A percentile compares a stretch with the other conserved stretches of the same genome.
phyloP scores from a whole-genome alignment of 1,284 basidiomycete species.

The Tremellales sp. region DNA sequence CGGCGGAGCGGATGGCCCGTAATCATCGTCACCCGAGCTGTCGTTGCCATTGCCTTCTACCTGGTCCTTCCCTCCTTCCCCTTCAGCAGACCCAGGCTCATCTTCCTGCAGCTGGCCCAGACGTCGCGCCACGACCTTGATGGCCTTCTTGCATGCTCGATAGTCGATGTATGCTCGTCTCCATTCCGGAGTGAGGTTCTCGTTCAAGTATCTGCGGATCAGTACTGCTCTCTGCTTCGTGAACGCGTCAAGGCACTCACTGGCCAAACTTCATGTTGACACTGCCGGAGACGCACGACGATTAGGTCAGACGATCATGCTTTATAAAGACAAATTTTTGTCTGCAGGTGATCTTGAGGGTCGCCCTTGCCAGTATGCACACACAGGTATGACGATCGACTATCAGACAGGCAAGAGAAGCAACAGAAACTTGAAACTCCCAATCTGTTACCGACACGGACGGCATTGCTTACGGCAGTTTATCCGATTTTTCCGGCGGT shows the following conservation, averaged over 20 bases:
- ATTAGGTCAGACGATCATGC: neutral
- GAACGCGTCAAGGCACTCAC: conserved; percentile 1
- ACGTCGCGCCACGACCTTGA: conserved; percentile 39
- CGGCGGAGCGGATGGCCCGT: conserved; percentile 34
- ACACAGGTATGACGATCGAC: no score
- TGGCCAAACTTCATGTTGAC: conserved; percentile 10
- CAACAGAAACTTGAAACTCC: no score
- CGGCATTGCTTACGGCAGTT: no score
- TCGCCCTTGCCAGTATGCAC: no score
- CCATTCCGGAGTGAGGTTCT: conserved; percentile 49
- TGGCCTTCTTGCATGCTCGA: conserved; percentile 46
- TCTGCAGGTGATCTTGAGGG: no score
- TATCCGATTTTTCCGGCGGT: no score
- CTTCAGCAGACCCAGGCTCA: conserved; percentile 7
- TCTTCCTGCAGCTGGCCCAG: conserved; percentile 20
- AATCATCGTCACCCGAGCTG: conserved; percentile 40
- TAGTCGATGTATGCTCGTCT: conserved; percentile 50
- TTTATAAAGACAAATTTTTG: no score
- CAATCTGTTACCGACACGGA: no score
- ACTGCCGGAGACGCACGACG: neutral
- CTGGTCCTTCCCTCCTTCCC: conserved; percentile 13
- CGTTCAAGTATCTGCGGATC: conserved; percentile 45
- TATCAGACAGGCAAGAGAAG: no score
- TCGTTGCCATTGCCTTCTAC: conserved; percentile 24
- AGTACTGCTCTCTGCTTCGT: no score